phyloP scores from a whole-genome alignment of 2,329 filamentous ascomycete species.

The Alternaria triticimaculans region DNA sequence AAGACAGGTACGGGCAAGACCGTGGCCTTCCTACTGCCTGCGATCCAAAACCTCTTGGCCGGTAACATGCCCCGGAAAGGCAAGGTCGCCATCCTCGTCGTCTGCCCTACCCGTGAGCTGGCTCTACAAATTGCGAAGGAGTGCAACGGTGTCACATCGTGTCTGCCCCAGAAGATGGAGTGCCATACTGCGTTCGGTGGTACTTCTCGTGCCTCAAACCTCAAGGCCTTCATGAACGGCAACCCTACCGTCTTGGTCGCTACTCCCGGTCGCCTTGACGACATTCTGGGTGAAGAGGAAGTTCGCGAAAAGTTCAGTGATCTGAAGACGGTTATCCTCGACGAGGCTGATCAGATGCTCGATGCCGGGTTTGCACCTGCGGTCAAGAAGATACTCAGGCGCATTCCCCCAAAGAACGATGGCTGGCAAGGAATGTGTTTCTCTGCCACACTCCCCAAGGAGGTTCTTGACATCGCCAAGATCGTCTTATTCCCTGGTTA shows the following conservation, averaged over 20 bases:
- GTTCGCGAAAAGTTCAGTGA: constrained; percentile 56
- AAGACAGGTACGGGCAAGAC: constrained; percentile 61
- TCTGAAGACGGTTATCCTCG: constrained; percentile 54
- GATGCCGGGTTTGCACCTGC: constrained; percentile 61
- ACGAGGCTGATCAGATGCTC: constrained; percentile 56
- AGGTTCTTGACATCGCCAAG: constrained; percentile 54
- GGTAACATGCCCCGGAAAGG: constrained; percentile 41
- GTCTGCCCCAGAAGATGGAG: constrained; percentile 48
- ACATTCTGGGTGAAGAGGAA: constrained; percentile 54
- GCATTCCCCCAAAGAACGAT: constrained; percentile 58
- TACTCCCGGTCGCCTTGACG: constrained; percentile 57
- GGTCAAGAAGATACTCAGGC: constrained; percentile 59
- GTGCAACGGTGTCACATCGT: constrained; percentile 52
- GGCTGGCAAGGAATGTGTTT: constrained; percentile 61
- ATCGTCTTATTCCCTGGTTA: constrained; percentile 53
- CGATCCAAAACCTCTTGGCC: constrained; percentile 54
- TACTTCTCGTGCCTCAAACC: constrained; percentile 40
- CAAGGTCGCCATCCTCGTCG: constrained; percentile 55
- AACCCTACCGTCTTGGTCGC: constrained; percentile 55
- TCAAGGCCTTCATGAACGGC: constrained; percentile 44
- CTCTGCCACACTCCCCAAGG: constrained; percentile 54
- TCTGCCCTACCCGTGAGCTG: constrained; percentile 58
- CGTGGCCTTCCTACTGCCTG: constrained; percentile 56
- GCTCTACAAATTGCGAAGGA: constrained; percentile 59
- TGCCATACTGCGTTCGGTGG: constrained; percentile 56